Evolutionary conservation across 2,329 filamentous ascomycete genomes (phyloP), one percentile per base, ranked within the genome.

Genomic region (Penicillium olsonii): DNA sequence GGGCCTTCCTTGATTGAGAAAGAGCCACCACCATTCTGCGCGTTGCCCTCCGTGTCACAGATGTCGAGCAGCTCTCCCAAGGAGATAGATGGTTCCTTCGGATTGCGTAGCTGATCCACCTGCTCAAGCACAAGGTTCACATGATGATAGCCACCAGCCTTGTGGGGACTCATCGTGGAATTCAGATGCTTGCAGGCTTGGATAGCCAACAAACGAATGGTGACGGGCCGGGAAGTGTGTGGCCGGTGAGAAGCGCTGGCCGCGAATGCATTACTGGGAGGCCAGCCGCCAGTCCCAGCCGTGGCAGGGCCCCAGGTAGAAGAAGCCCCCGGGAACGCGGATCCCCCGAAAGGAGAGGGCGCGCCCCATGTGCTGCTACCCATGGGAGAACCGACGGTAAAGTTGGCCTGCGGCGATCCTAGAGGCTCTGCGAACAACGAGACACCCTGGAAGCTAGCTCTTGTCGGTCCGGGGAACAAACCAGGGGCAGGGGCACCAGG

Each of bases 1-100:
- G 70, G 75, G 41, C 83, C 80, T 33, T 79, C 77, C 53, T 80
- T 81, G 55, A 88, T 79, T 27, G 88, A 84, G 64, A 99, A 95
- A 20, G 82, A 87, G n/a, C 94, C 94, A 37, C 92, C 92, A 38
- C 94, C 94, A 62, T 97, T 97, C 51, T 86, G 84, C 2, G 76
- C 68, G 62, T 87, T 95, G 49, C 94, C 94, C 67, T 96, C 90
- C 0, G 92, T 96, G 62, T 97, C 92, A 68, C 89, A 94, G 50
- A 95, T 87, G 49, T 88, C 84, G 33, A 92, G 78, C 60, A 97
- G 79, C 62, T 96, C 92, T 20, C 78, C 79, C 64, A 76, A 84
- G 69, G 56, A 77, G 68, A 76, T 83, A 61, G 75, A 66, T 20
- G 78, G 70, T 50, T 86, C 81, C 45, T 78, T 78, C n/a, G 80